Conservation (phyloP, 2,329 filamentous ascomycete species). For the Ustulina deusta region DNA sequence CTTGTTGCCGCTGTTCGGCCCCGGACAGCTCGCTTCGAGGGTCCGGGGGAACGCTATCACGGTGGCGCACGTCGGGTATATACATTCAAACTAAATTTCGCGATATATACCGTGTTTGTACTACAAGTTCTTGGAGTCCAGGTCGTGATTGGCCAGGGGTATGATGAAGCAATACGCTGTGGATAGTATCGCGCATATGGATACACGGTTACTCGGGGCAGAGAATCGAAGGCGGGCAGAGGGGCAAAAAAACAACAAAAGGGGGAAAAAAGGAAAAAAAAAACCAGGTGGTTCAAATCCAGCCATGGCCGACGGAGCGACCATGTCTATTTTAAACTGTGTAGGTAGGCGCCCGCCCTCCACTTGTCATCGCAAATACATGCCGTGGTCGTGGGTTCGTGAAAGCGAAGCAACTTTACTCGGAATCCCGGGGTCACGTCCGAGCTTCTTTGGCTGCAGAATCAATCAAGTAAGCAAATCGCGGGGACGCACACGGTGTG, state of each 20-base stretch:
- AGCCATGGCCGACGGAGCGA: constrained; percentile 20
- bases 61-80: constrained; percentile 32
- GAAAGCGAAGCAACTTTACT: constrained; percentile 14
- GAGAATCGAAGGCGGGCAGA: constrained; percentile 13
- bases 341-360: constrained; percentile 8
- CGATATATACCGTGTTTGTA: constrained; percentile 9
- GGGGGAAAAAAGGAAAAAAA: no score
- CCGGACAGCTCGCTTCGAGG: constrained; percentile 27
- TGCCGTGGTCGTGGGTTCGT: constrained; percentile 22
- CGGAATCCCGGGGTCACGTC: constrained; percentile 20
- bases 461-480: constrained; percentile 28
- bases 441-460: constrained; percentile 17
- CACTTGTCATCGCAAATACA: constrained; percentile 24
- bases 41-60: constrained; percentile 18
- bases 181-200: constrained; percentile 20
- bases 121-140: constrained; percentile 15
- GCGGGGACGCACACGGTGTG: constrained; percentile 34
- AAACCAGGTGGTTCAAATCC: constrained; percentile 4
- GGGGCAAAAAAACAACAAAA: constrained; percentile 13
- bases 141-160: constrained; percentile 24
- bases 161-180: constrained; percentile 13
- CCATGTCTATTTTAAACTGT: constrained; percentile 26
- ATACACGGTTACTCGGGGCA: not conserved
- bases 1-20: constrained; percentile 27
- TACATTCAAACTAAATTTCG: constrained; percentile 38